Percentiles rank a stretch among this genome's conserved stretches.
Evolutionary conservation across 179 eudicot genomes (phyloP).

Genomic region (Silene vulgaris): DNA sequence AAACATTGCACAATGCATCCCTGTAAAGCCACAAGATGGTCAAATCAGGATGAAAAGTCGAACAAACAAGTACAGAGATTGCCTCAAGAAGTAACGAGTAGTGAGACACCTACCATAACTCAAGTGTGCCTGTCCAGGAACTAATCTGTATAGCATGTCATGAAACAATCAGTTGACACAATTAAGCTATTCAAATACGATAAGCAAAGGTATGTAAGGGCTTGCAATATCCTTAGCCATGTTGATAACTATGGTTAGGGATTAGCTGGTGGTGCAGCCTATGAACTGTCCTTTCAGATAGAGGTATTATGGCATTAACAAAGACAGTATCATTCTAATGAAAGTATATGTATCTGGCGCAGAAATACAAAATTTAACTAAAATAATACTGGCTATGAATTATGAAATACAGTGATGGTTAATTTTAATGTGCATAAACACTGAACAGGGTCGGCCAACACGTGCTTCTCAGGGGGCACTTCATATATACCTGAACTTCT

Average conservation of each 20-base stretch:
- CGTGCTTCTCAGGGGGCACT: slow-evolving; percentile 13
- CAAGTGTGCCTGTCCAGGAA: slow-evolving; percentile 86
- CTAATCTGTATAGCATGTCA: slow-evolving; percentile 46
- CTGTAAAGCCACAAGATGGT: slow-evolving; percentile 40
- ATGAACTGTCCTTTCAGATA: not conserved
- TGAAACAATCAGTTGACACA: slow-evolving; percentile 12
- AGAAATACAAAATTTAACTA: not conserved
- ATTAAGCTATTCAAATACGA: not conserved
- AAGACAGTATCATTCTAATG: not conserved
- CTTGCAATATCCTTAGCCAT: not conserved
- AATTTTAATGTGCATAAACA: not conserved
- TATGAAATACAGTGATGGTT: not conserved
- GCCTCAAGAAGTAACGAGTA: not conserved
- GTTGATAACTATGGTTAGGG: not conserved
- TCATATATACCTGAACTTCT: not conserved
- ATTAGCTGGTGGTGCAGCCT: not conserved
- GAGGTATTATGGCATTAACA: slow-evolving; percentile 1
- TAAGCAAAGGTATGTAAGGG: slow-evolving; percentile 6
- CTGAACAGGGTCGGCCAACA: not conserved
- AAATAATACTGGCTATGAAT: not conserved
- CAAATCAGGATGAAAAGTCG: slow-evolving; percentile 15
- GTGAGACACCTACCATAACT: slow-evolving; percentile 65
- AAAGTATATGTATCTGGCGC: no score
- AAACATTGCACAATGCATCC: slow-evolving; percentile 84
- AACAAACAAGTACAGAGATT: not conserved